Percentiles rank a stretch among this genome's conserved stretches.
Conservation (phyloP, 192 early-diverging fungal genomes). For the Coemansia sp. region DNA sequence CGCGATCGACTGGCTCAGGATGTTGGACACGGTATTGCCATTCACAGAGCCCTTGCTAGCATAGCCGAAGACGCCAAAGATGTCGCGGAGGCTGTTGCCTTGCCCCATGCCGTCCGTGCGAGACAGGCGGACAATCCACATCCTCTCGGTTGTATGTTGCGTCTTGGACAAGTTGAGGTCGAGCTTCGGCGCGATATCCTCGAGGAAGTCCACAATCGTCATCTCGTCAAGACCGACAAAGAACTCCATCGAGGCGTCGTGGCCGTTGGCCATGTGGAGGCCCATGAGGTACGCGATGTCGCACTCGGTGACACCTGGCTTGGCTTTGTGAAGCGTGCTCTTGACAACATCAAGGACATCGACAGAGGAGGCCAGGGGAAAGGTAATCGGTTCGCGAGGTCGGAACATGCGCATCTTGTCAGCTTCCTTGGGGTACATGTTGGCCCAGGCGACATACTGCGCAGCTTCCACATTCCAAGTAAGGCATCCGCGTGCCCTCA, state of each 20-base stretch:
- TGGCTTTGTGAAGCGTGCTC: background rate
- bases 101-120: background rate
- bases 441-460: slow-evolving; percentile 5
- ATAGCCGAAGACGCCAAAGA: background rate
- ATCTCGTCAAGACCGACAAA: background rate
- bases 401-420: slow-evolving; percentile 5
- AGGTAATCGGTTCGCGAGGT: slow-evolving; percentile 1
- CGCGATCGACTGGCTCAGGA: slow-evolving; percentile 1
- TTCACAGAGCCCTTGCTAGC: background rate
- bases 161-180: background rate
- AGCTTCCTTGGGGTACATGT: background rate
- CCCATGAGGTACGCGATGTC: slow-evolving; percentile 17
- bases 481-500: slow-evolving; percentile 1
- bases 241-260: background rate
- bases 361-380: background rate
- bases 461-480: slow-evolving; percentile 4
- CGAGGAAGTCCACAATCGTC: slow-evolving; percentile 8
- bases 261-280: slow-evolving; percentile 11
- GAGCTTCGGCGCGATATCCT: slow-evolving; percentile 10
- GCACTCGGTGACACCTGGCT: slow-evolving; percentile 2
- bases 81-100: background rate
- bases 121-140: background rate
- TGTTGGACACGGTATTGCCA: background rate
- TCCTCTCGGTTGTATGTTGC: background rate
- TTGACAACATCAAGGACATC: background rate